phyloP scores from a whole-genome alignment of 2,329 filamentous ascomycete species.

The Acarospora socialis region DNA sequence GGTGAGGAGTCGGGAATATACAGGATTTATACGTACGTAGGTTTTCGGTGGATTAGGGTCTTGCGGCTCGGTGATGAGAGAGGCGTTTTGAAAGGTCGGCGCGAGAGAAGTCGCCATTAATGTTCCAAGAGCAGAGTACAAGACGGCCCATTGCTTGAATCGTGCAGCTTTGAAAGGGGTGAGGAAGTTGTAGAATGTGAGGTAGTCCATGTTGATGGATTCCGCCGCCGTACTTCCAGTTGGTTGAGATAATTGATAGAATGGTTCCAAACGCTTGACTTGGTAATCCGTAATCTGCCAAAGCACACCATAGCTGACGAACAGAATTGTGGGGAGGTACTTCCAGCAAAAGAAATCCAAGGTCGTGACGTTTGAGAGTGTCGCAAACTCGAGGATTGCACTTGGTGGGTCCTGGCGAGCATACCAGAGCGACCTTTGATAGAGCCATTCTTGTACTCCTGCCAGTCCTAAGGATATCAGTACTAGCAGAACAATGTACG shows the following conservation, averaged over 20 bases:
- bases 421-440: slow-evolving; percentile 21
- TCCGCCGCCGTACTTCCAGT: slow-evolving; percentile 20
- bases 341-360: slow-evolving; percentile 24
- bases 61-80: slow-evolving; percentile 26
- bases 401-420: slow-evolving; percentile 24
- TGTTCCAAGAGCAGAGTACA: slow-evolving; percentile 31
- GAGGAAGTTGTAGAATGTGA: slow-evolving; percentile 33
- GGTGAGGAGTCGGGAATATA: slow-evolving; percentile 32
- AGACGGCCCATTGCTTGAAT: slow-evolving; percentile 33
- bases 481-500: slow-evolving; percentile 21
- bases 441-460: slow-evolving; percentile 23
- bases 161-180: slow-evolving; percentile 31
- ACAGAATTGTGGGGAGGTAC: slow-evolving; percentile 31
- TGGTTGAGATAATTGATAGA: slow-evolving; percentile 28
- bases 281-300: slow-evolving; percentile 38
- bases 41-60: slow-evolving; percentile 18
- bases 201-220: slow-evolving; percentile 35
- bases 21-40: slow-evolving; percentile 28
- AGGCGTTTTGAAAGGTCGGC: slow-evolving; percentile 33
- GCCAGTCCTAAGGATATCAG: slow-evolving; percentile 20
- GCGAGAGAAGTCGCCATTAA: slow-evolving; percentile 31
- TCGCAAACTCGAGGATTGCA: slow-evolving; percentile 20
- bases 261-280: slow-evolving; percentile 36
- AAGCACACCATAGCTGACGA: slow-evolving; percentile 34
- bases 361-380: slow-evolving; percentile 17